A percentile compares a stretch with the other conserved stretches of the same genome.
Conservation (phyloP, 345 rosid species). For the Acer yangbiense region DNA sequence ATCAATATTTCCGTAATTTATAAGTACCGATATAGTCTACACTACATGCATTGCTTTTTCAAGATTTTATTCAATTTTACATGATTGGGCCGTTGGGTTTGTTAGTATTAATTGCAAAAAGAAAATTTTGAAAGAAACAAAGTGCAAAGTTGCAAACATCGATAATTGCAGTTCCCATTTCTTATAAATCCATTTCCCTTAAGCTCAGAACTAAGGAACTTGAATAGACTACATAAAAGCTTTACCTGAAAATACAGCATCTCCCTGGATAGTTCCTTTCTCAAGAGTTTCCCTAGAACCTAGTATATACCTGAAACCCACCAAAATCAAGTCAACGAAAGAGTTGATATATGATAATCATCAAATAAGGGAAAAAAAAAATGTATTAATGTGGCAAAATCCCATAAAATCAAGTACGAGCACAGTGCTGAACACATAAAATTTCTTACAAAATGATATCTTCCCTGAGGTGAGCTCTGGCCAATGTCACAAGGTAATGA, state of each 20-base stretch:
- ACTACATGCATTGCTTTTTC: too few species aligned
- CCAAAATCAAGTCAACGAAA: constrained; percentile 15
- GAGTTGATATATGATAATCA: neutral
- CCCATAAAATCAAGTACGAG: neutral
- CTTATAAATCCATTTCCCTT: neutral
- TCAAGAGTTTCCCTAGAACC: constrained; percentile 71
- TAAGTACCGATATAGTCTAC: too few species aligned
- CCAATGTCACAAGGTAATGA: constrained; percentile 57
- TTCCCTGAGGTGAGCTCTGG: constrained; percentile 63
- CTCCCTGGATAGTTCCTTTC: constrained; percentile 70
- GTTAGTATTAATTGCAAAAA: too few species aligned
- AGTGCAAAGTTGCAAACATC: too few species aligned
- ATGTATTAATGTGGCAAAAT: neutral
- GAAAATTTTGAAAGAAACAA: too few species aligned
- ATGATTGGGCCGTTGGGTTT: too few species aligned
- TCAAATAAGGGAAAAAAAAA: neutral
- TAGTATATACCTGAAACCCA: constrained; percentile 73
- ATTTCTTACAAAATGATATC: constrained; percentile 66
- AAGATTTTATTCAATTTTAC: too few species aligned
- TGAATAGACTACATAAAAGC: neutral
- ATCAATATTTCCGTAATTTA: too few species aligned
- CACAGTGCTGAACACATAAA: neutral
- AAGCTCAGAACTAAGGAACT: neutral
- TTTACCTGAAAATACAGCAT: constrained; percentile 77
- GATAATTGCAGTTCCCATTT: too few species aligned